Conservation (phyloP, 2,329 filamentous ascomycete species). For the Ophiocordyceps camponoti-leonardi region DNA sequence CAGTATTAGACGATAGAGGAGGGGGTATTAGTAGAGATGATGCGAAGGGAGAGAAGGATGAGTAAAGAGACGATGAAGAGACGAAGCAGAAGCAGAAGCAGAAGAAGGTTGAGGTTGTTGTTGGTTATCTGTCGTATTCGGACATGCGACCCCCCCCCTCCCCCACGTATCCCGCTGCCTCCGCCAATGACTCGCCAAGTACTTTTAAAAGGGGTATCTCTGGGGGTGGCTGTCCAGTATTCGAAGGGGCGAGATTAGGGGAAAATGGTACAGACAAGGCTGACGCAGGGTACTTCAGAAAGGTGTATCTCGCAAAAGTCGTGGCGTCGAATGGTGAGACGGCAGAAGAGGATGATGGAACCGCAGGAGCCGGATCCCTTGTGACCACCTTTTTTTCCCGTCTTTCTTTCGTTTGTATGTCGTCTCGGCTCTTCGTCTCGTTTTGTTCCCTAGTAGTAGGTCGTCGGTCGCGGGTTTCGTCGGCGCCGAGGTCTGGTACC, state of each 20-base stretch:
- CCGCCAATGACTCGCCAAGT: not conserved
- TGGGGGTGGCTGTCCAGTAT: not conserved
- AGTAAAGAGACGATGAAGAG: not conserved
- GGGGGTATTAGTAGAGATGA: too few species aligned
- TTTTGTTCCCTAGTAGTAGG: too few species aligned
- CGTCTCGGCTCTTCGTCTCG: too few species aligned
- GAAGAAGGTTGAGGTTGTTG: not conserved
- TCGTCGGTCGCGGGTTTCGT: not conserved
- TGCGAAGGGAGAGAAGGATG: too few species aligned
- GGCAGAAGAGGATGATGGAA: not conserved
- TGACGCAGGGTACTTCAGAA: not conserved
- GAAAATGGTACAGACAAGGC: not conserved
- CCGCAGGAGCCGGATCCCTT: not conserved
- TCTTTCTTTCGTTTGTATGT: too few species aligned
- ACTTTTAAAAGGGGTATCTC: not conserved
- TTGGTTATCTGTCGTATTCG: not conserved
- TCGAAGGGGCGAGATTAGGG: not conserved
- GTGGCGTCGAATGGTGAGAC: not conserved
- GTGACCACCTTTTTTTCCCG: not conserved
- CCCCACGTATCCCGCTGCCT: not conserved
- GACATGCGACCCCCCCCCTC: not conserved
- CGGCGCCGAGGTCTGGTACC: slow-evolving; percentile 6
- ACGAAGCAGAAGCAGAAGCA: not conserved
- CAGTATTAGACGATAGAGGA: not conserved
- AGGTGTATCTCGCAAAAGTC: not conserved